Percentiles rank a stretch among this genome's conserved stretches.
These are phyloP conservation scores for Tillandsia leiboldiana DNA, from an alignment of 176 grass and related monocot genomes.

Conservation along the genomic window DNA sequence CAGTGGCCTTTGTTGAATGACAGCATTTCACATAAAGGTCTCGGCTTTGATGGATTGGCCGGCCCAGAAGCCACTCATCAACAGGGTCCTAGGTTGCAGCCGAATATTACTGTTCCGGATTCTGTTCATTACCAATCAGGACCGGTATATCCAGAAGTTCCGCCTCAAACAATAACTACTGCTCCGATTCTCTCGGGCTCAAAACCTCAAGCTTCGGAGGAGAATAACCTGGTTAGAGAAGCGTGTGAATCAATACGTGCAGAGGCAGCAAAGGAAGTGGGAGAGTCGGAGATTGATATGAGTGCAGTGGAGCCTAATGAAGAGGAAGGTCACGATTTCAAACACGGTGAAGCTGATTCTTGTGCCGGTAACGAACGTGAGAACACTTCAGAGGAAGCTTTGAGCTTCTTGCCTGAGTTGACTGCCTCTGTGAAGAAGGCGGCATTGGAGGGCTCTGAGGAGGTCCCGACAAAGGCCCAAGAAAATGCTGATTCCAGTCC, in stretches of 20 bases:
- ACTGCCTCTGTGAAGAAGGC: conserved; percentile 60
- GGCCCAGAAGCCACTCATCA: conserved; percentile 25
- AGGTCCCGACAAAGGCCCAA: conserved; percentile 19
- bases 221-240: conserved; percentile 19
- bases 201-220: conserved; percentile 23
- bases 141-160: conserved; percentile 25
- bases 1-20: conserved; percentile 30
- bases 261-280: conserved; percentile 4
- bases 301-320: conserved; percentile 26
- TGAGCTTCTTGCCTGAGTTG: conserved; percentile 55
- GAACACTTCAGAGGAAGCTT: conserved; percentile 28
- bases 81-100: conserved; percentile 39
- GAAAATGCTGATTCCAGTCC: conserved; percentile 21
- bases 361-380: conserved; percentile 25
- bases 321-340: conserved; percentile 20
- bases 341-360: conserved; percentile 17
- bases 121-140: conserved; percentile 34
- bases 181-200: conserved; percentile 16
- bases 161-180: conserved; percentile 26
- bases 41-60: conserved; percentile 48
- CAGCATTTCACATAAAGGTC: conserved; percentile 38
- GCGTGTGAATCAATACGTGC: conserved; percentile 22
- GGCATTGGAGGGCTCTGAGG: conserved; percentile 44
- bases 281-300: conserved; percentile 17
- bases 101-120: conserved; percentile 31